A percentile compares a stretch with the other conserved stretches of the same genome.
phyloP scores from a whole-genome alignment of 2,329 filamentous ascomycete species.

The Colletotrichum destructivum region DNA sequence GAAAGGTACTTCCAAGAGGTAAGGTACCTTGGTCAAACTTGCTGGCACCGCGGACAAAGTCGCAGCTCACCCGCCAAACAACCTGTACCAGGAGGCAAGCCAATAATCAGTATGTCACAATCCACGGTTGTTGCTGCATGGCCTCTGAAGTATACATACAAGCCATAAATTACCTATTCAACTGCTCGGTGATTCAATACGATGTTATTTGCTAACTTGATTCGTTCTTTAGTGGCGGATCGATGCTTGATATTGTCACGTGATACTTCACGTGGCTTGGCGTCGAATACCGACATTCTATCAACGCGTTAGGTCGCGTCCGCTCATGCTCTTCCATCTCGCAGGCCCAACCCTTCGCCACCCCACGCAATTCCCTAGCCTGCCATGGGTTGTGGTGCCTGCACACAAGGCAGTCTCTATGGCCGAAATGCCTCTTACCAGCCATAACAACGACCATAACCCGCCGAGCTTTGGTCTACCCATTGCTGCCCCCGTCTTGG shows the following conservation, averaged over 20 bases:
- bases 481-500: slow-evolving; percentile 81
- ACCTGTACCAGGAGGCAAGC: background rate
- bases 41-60: background rate
- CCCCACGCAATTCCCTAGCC: background rate
- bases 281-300: background rate
- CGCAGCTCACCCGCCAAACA: background rate
- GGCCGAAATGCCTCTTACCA: slow-evolving; percentile 18
- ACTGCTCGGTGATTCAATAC: no score
- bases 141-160: no score
- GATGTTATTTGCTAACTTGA: no score
- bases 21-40: background rate
- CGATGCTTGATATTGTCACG: accelerated
- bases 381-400: slow-evolving; percentile 3
- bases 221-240: background rate
- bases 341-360: background rate
- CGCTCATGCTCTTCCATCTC: background rate
- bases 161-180: no score
- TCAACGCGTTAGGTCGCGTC: slow-evolving; percentile 14
- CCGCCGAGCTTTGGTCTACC: slow-evolving; percentile 51
- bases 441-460: background rate
- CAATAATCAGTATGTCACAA: background rate
- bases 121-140: no score
- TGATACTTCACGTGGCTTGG: slow-evolving; percentile 6
- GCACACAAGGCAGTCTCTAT: background rate
- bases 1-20: background rate